phyloP scores from a whole-genome alignment of 306 rosid species.

The Quercus mongolica region DNA sequence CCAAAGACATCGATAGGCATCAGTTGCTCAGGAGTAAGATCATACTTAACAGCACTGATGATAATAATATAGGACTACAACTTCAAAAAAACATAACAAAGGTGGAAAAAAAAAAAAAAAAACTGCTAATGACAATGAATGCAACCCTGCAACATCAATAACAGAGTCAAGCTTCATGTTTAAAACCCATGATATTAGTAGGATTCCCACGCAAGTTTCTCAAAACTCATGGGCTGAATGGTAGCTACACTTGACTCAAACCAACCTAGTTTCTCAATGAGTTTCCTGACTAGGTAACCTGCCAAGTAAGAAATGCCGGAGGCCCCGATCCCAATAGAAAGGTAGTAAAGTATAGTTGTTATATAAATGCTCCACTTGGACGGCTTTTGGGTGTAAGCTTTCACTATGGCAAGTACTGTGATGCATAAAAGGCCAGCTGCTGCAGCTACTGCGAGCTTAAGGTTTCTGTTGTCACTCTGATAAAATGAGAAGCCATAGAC shows the following conservation, averaged over 20 bases:
- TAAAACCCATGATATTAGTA: neutral
- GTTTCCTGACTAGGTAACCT: slow-evolving; percentile 42
- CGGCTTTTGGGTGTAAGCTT: slow-evolving; percentile 46
- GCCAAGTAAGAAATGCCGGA: slow-evolving; percentile 56
- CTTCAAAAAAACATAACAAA: no score
- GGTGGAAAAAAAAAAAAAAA: no score
- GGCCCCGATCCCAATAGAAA: slow-evolving; percentile 45
- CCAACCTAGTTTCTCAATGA: slow-evolving; percentile 51
- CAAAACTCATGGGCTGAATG: slow-evolving; percentile 6
- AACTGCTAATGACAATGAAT: neutral
- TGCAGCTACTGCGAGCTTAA: slow-evolving; percentile 69
- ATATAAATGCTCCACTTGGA: slow-evolving; percentile 35
- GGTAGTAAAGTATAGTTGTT: slow-evolving; percentile 41
- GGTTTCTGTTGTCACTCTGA: slow-evolving; percentile 46
- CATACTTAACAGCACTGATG: no score
- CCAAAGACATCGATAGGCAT: no score
- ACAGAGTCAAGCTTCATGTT: neutral
- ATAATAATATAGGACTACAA: no score
- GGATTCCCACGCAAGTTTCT: slow-evolving; percentile 28
- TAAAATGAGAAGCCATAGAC: slow-evolving; percentile 68
- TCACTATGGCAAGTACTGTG: slow-evolving; percentile 57
- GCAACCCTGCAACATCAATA: neutral
- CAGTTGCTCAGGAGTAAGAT: no score
- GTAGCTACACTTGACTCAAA: slow-evolving; percentile 30
- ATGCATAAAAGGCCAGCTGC: slow-evolving; percentile 65